Conservation (phyloP, 768 basidiomycete species). For the Tephrocybe sp. region DNA sequence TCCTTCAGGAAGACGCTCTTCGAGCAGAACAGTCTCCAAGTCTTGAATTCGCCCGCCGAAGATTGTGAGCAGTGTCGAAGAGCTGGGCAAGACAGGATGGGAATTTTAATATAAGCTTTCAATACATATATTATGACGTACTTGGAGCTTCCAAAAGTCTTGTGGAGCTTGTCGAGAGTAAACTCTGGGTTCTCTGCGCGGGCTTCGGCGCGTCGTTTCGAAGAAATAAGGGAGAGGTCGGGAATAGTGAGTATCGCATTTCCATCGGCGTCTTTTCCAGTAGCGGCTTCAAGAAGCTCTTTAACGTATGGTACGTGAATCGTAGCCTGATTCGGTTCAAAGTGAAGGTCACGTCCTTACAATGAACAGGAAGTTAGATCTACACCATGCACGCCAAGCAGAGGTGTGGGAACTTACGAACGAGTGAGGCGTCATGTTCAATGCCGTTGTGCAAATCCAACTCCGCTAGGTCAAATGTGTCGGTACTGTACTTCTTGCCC, state of each 20-base stretch:
- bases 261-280: conserved; percentile 54
- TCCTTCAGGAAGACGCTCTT: conserved; percentile 69
- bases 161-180: conserved; percentile 48
- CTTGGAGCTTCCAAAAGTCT: conserved; percentile 69
- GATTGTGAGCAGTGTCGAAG: conserved; percentile 61
- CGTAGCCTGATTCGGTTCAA: conserved; percentile 52
- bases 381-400: background rate
- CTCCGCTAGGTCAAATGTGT: conserved; percentile 64
- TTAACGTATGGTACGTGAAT: conserved; percentile 51
- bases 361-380: conserved; percentile 29
- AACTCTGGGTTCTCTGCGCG: conserved; percentile 56
- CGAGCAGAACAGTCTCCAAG: conserved; percentile 53
- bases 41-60: conserved; percentile 66
- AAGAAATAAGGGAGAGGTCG: conserved; percentile 57
- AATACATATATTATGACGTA: conserved; percentile 31
- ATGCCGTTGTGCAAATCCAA: conserved; percentile 76
- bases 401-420: conserved; percentile 42
- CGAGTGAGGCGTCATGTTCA: conserved; percentile 67
- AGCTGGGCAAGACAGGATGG: conserved; percentile 34
- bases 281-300: conserved; percentile 57
- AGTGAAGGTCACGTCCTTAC: conserved; percentile 47
- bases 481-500: conserved; percentile 54
- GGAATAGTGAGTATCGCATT: conserved; percentile 48
- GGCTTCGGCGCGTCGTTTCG: conserved; percentile 63
- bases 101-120: background rate